A percentile compares a stretch with the other conserved stretches of the same genome.
These are phyloP conservation scores for Fusarium pininemorale DNA, from an alignment of 2,329 filamentous ascomycete species.

Conservation along the genomic window DNA sequence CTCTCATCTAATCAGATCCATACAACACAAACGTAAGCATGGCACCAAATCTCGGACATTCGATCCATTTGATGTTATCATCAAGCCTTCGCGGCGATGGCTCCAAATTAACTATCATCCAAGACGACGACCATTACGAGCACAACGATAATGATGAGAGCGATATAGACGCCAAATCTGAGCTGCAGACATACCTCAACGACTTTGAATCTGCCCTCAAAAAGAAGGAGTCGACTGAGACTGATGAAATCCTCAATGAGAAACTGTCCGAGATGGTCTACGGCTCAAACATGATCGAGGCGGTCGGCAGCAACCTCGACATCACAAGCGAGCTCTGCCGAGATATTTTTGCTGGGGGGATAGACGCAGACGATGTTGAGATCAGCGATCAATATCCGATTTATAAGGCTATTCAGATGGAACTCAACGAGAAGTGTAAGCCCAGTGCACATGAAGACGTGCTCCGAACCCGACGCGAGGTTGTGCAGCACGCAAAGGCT, in stretches of 20 bases:
- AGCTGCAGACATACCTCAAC: background rate
- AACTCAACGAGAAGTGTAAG: background rate
- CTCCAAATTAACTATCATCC: no score
- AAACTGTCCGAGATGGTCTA: background rate
- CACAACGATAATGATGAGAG: background rate
- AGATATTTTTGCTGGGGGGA: rapidly evolving
- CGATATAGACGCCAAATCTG: no score
- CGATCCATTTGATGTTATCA: background rate
- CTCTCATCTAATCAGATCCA: rapidly evolving
- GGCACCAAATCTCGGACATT: background rate
- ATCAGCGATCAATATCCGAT: rapidly evolving
- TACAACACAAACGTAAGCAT: background rate
- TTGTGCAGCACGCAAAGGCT: rapidly evolving
- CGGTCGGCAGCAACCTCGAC: background rate
- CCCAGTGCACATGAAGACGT: rapidly evolving
- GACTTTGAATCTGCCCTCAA: background rate
- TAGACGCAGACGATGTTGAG: background rate
- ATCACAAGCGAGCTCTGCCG: background rate
- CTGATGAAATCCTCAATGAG: rapidly evolving
- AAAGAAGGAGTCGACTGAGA: background rate
- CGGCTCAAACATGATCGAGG: background rate
- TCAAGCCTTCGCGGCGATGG: rapidly evolving
- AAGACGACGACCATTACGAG: no score
- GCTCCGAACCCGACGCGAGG: rapidly evolving
- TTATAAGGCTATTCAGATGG: rapidly evolving